phyloP scores from a whole-genome alignment of 2,329 filamentous ascomycete species.

The Colletotrichum caudatum region DNA sequence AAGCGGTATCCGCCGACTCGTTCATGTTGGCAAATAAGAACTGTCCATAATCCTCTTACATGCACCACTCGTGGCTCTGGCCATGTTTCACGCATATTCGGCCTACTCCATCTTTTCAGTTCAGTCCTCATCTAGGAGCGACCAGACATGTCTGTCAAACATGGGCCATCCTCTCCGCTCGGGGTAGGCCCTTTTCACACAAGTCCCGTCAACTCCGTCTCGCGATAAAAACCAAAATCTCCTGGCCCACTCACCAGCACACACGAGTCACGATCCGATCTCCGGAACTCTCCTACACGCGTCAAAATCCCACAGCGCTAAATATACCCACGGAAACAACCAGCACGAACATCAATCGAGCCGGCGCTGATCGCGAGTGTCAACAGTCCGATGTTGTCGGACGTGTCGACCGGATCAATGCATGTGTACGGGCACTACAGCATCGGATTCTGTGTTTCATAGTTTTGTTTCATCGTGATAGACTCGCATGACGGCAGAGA shows the following conservation, averaged over 20 bases:
- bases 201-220: background rate
- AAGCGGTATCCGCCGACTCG: background rate
- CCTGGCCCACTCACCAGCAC: background rate
- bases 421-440: background rate
- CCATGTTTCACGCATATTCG: background rate
- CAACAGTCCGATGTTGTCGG: background rate
- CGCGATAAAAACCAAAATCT: background rate
- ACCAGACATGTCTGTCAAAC: background rate
- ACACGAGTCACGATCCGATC: background rate
- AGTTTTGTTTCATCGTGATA: slow-evolving; percentile 24
- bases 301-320: background rate
- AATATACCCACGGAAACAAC: background rate
- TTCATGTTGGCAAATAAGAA: background rate
- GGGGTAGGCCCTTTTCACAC: background rate
- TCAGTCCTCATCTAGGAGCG: background rate
- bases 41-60: background rate
- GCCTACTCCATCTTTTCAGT: background rate
- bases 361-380: background rate
- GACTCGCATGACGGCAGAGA: background rate
- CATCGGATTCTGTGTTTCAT: slow-evolving; percentile 14
- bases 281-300: background rate
- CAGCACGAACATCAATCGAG: background rate
- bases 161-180: slow-evolving; percentile 18
- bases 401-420: background rate
- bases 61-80: background rate